Percentiles rank a stretch among this genome's conserved stretches.
These are phyloP conservation scores for Coniochaeta prunicola DNA, from an alignment of 2,329 filamentous ascomycete genomes.

Conservation along the genomic window DNA sequence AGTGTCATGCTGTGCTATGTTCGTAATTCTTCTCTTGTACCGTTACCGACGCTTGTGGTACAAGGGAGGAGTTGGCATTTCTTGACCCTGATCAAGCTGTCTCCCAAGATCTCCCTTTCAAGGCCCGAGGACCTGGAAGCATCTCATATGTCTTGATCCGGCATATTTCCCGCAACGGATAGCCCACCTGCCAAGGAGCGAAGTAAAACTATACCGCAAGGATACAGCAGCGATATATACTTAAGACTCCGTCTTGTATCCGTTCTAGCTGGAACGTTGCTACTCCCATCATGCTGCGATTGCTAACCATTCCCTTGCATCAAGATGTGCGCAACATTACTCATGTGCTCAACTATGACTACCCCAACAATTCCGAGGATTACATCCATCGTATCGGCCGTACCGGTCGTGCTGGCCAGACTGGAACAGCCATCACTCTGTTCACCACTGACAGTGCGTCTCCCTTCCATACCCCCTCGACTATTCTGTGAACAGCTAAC, in stretches of 20 bases:
- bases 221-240: conserved; percentile 39
- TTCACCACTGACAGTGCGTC: conserved; percentile 98
- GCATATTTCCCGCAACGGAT: conserved; percentile 51
- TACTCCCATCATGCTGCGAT: conserved; percentile 46
- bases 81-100: conserved; percentile 71
- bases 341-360: conserved; percentile 99
- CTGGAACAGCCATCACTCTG: conserved; percentile 93
- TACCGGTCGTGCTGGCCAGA: conserved; percentile 90
- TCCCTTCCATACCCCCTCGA: neutral
- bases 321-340: conserved; percentile 99
- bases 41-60: conserved; percentile 52
- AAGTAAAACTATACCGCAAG: conserved; percentile 33
- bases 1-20: conserved; percentile 52
- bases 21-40: conserved; percentile 71
- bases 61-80: conserved; percentile 58
- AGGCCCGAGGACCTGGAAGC: conserved; percentile 48
- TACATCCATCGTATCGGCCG: conserved; percentile 96
- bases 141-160: conserved; percentile 37
- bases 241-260: conserved; percentile 31
- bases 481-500: conserved; percentile 24
- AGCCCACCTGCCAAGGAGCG: conserved; percentile 52
- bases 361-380: conserved; percentile 98
- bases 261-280: conserved; percentile 55
- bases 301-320: conserved; percentile 67
- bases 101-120: conserved; percentile 49